Base-by-base conservation (phyloP, 192 early-diverging fungal genomes). In the Coemansia sp. region DNA sequence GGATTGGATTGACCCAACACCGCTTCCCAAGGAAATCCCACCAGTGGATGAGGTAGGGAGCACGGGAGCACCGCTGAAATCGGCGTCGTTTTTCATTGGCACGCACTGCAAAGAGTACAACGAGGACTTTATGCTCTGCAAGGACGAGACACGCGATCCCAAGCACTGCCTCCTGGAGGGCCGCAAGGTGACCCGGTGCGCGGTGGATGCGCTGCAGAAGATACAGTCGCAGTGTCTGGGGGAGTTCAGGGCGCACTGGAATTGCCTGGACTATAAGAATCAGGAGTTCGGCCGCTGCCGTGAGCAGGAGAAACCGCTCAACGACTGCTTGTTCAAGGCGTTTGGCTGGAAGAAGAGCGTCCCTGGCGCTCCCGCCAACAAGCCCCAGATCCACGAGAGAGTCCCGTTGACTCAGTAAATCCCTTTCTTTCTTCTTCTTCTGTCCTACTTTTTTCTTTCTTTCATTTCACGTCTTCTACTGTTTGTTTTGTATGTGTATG, bases 41-140 rank as follows among this genome's bases (percentile, higher is more conserved):
- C 67, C 83, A 7, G 94, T 97, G 7, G 86, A 89, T 19, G 95
- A 99, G 74, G 86, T 99, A 41, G 95, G 97, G n/a, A 72, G 82
- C 42, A 93, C 95, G 22, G 94, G 94, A 13, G 95, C 95, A 18
- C 94, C 95, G 13, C 83, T 99, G 41, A 91, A 92, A 76, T 95
- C 95, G 21, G 94, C 94, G 60, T 85, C 95, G n/a, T 97, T 92
- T 77, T 93, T 92, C 75, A 91, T 97, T 72, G 93, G 92, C 39
- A 73, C 85, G 42, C 87, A 87, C 74, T 99, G 97, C 91, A 90
- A 92, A 71, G 91, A 92, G 52, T 96, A 92, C 85, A 92, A 89
- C 70, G 94, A 97, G 68, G 97, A 99, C 74, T 99, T 93, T 72
- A 94, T 99, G 91, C 85, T 93, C 43, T 99, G 97, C 87, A 99